Conservation (phyloP, 129 eudicot genomes). For the Glebionis coronaria region DNA sequence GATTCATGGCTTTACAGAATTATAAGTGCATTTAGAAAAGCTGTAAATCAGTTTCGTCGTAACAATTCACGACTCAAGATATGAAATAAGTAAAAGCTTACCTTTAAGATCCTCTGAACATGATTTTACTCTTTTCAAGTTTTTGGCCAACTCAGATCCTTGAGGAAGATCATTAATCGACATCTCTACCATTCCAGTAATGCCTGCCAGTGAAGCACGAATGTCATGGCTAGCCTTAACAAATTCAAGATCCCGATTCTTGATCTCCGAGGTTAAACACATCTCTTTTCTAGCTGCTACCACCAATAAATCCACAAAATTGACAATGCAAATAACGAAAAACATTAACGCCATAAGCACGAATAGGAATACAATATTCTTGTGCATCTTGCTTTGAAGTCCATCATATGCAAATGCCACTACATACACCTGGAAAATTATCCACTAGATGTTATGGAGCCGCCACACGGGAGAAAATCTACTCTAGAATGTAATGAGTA, state of each 20-base stretch:
- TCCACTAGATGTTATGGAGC: not conserved
- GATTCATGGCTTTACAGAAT: too few relatives aligned
- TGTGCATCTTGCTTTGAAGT: conserved; percentile 28
- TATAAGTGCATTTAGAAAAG: too few relatives aligned
- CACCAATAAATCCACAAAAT: conserved; percentile 28
- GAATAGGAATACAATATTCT: conserved; percentile 23
- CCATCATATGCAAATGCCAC: conserved; percentile 45
- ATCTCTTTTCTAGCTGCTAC: conserved; percentile 42
- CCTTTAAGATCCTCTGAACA: conserved; percentile 54
- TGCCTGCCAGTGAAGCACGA: conserved; percentile 62
- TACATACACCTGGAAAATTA: conserved; percentile 41
- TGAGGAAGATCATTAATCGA: conserved; percentile 26
- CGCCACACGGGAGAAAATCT: too few relatives aligned
- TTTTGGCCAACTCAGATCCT: conserved; percentile 40
- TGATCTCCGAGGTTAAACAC: conserved; percentile 44
- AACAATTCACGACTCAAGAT: not conserved
- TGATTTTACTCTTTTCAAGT: conserved; percentile 34
- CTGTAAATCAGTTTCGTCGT: too few relatives aligned
- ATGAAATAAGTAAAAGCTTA: conserved; percentile 16
- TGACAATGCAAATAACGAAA: conserved; percentile 7
- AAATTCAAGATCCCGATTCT: conserved; percentile 55
- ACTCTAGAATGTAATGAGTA: not conserved
- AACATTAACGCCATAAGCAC: conserved; percentile 30
- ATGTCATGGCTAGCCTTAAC: conserved; percentile 75
- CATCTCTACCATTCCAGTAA: conserved; percentile 52